Evolutionary conservation across 257 asterid genomes (phyloP), one percentile per base, ranked within the genome.

Genomic region (Thymus quinquecostatus): DNA sequence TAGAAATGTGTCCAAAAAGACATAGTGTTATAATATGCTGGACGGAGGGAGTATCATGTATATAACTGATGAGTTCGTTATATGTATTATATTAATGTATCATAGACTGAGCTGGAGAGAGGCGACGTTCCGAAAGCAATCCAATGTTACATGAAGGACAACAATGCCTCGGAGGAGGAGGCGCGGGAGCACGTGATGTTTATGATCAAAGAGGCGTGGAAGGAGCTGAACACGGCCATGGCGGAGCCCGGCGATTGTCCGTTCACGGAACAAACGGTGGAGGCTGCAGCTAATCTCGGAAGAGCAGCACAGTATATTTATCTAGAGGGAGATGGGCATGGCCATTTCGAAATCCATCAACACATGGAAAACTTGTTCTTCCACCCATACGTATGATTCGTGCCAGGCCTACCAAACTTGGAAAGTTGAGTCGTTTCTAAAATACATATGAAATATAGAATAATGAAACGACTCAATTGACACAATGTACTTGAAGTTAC

Each of bases 291-390:
- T 64, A 78, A 75, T 67, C 72, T 88, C 55, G 88, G 83, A 3
- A 81, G 90, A 72, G 76, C 82, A 76, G 84, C 85, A 9, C 81
- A 75, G 10, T 77, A 79, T 40, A 75, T 84, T 53, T 87, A 87
- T 53, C 76, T 82, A 7, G 58, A 84, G 55, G 93, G 87, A 59
- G 90, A 85, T 79, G 90, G 90, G 1, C 81, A 76, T 62, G 92
- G 92, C 0, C 57, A 51, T 30, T 51, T 30, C 66, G 86, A 85
- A 3, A 27, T 62, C 34, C 79, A 75, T 73, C 2, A 76, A 51
- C 79, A 66, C 7, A 78, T 85, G 32, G 30, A 14, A 0, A 69
- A 58, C 1, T 21, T 81, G 50, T 70, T 87, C 12, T 79, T 85
- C n/a, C 53, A 82, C 8, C 79, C 88, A 14, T 51, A 51, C 14